Evolutionary conservation across 2,329 filamentous ascomycete genomes (phyloP).

Genomic region (Colletotrichum eremochloae): DNA sequence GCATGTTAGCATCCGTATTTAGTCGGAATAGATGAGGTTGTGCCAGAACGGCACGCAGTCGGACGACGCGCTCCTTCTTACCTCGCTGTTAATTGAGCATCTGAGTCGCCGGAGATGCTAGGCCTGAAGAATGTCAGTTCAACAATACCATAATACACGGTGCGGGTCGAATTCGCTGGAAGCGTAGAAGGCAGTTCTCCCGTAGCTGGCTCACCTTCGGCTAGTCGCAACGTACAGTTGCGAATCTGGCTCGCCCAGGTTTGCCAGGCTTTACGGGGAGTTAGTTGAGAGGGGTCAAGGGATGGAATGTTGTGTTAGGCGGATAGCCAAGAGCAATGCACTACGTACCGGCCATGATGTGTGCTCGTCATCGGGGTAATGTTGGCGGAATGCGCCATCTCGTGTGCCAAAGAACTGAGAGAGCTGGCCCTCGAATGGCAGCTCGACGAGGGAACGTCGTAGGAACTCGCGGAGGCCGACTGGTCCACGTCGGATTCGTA

Average conservation of each 20-base stretch:
- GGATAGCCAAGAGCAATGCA: background rate
- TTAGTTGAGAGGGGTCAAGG: constrained; percentile 1
- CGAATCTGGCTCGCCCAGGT: constrained; percentile 24
- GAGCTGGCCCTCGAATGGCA: constrained; percentile 50
- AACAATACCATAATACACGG: background rate
- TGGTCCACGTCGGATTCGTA: constrained; percentile 44
- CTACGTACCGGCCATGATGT: constrained; percentile 47
- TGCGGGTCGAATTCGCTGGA: background rate
- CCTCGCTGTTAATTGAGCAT: constrained; percentile 44
- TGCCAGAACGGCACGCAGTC: background rate
- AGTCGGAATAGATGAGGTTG: background rate
- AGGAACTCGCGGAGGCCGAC: constrained; percentile 45
- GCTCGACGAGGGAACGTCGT: constrained; percentile 43
- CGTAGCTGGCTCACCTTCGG: constrained; percentile 16
- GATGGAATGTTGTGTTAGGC: background rate
- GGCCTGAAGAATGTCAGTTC: constrained; percentile 9
- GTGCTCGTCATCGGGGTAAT: constrained; percentile 45
- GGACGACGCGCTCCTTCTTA: constrained; percentile 8
- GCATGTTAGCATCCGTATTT: constrained; percentile 40
- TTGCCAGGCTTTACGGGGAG: constrained; percentile 17
- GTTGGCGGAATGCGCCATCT: constrained; percentile 42
- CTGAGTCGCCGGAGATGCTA: constrained; percentile 36
- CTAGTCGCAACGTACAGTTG: constrained; percentile 20
- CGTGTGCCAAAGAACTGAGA: constrained; percentile 48
- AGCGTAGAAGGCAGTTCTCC: background rate